These are phyloP conservation scores for Rhizopus delemar DNA, from an alignment of 371 early-diverging fungal genomes.

Conservation along the genomic window DNA sequence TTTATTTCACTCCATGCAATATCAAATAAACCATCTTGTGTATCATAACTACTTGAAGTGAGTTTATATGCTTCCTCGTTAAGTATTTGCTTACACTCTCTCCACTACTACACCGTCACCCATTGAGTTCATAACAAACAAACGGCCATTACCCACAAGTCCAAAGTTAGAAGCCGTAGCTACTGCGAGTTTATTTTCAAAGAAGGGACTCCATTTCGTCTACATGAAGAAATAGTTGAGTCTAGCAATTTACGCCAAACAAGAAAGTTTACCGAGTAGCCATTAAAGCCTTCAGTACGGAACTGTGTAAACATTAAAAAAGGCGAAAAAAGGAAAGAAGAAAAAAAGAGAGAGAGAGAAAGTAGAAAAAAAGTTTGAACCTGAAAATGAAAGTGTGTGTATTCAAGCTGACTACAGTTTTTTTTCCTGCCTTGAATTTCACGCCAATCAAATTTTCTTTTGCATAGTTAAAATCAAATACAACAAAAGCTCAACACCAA, in stretches of 20 bases:
- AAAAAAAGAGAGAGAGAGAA: slow-evolving; percentile 6
- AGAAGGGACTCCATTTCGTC: slow-evolving; percentile 92
- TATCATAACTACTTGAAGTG: slow-evolving; percentile 73
- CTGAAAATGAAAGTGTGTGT: background rate
- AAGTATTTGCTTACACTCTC: slow-evolving; percentile 58
- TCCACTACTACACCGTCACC: slow-evolving; percentile 62
- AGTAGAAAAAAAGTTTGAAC: no score
- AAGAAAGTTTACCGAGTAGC: slow-evolving; percentile 58
- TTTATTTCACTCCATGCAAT: slow-evolving; percentile 92
- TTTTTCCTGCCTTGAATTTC: background rate
- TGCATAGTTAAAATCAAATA: background rate
- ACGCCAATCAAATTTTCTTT: background rate
- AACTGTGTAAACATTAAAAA: slow-evolving; percentile 54
- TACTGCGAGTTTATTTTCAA: slow-evolving; percentile 83
- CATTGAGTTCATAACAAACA: slow-evolving; percentile 63
- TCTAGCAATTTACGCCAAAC: background rate
- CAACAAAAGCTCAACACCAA: no score
- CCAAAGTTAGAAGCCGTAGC: slow-evolving; percentile 95
- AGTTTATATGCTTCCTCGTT: background rate
- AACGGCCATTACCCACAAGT: slow-evolving; percentile 91
- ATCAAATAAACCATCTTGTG: slow-evolving; percentile 95
- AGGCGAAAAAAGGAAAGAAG: slow-evolving; percentile 9
- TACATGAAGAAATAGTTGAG: slow-evolving; percentile 17
- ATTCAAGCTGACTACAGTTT: slow-evolving; percentile 23
- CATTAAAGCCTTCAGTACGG: slow-evolving; percentile 66